A percentile compares a stretch with the other conserved stretches of the same genome.
Conservation (phyloP, 371 early-diverging fungal genomes). For the Mortierella sp. region DNA sequence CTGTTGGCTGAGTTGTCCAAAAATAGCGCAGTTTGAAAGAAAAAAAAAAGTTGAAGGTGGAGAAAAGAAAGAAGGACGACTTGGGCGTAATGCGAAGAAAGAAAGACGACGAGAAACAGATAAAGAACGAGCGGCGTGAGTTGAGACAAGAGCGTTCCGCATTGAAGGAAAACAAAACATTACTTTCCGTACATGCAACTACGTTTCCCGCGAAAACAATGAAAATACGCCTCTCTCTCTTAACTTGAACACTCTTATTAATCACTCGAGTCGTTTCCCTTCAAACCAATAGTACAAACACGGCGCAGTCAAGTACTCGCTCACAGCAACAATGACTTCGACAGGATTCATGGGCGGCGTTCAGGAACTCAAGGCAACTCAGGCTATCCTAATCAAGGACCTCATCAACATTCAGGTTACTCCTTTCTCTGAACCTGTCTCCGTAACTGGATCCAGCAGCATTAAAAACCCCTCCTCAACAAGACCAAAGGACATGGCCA, state of each 20-base stretch:
- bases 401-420: conserved; percentile 26
- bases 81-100: too few species aligned
- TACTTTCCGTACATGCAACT: too few species aligned
- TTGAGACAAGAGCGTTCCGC: too few species aligned
- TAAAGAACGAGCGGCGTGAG: too few species aligned
- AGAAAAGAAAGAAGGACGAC: background rate
- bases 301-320: conserved; percentile 31
- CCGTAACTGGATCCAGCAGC: conserved; percentile 8
- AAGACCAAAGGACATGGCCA: conserved; percentile 19
- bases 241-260: background rate
- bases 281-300: conserved; percentile 28
- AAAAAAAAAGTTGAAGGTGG: background rate
- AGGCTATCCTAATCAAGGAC: conserved; percentile 20
- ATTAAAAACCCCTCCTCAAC: background rate
- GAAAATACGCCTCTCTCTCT: background rate
- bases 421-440: conserved; percentile 16
- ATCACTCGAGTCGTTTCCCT: background rate
- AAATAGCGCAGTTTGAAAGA: background rate
- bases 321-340: conserved; percentile 20
- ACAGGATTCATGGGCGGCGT: conserved; percentile 28
- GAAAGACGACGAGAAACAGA: too few species aligned
- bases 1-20: background rate
- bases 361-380: conserved; percentile 22
- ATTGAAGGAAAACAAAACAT: too few species aligned
- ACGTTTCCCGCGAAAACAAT: too few species aligned